Conservation (phyloP, 495 filamentous ascomycete species). For the Penicillium atrosanguineum region DNA sequence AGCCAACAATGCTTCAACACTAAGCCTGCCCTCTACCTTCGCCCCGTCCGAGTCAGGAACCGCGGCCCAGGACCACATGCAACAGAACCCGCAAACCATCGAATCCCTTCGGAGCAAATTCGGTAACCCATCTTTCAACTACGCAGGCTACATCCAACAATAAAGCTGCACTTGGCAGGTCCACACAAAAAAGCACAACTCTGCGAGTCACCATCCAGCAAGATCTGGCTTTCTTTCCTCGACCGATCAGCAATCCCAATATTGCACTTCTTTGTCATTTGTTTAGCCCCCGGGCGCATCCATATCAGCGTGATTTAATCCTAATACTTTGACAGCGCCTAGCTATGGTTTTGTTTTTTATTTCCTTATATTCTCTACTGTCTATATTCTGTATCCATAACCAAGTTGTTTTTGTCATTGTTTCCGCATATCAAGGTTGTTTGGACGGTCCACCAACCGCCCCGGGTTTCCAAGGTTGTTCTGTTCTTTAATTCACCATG, state of each 20-base stretch:
- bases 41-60: conserved; percentile 26
- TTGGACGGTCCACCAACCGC: not conserved
- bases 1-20: conserved; percentile 33
- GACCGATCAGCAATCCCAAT: not conserved
- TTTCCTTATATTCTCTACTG: not conserved
- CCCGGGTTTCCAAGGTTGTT: too few relatives aligned
- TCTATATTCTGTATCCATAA: not conserved
- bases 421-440: not conserved
- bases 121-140: conserved; percentile 33
- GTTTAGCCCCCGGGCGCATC: conserved; percentile 5
- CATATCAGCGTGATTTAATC: conserved; percentile 24
- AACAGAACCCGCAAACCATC: conserved; percentile 22
- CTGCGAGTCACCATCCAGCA: conserved; percentile 4
- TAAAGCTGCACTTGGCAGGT: conserved; percentile 11
- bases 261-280: conserved; percentile 4
- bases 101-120: conserved; percentile 33
- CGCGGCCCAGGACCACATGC: conserved; percentile 27
- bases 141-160: conserved; percentile 34
- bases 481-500: too few relatives aligned
- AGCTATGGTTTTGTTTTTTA: not conserved
- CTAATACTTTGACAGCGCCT: conserved; percentile 18
- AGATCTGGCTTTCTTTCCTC: conserved; percentile 12
- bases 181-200: conserved; percentile 8
- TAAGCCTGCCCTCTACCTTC: conserved; percentile 38
- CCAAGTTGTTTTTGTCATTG: not conserved